Evolutionary conservation across 805 yeast species (phyloP), one percentile per base, ranked within the genome.

Genomic region (Candida piceae): DNA sequence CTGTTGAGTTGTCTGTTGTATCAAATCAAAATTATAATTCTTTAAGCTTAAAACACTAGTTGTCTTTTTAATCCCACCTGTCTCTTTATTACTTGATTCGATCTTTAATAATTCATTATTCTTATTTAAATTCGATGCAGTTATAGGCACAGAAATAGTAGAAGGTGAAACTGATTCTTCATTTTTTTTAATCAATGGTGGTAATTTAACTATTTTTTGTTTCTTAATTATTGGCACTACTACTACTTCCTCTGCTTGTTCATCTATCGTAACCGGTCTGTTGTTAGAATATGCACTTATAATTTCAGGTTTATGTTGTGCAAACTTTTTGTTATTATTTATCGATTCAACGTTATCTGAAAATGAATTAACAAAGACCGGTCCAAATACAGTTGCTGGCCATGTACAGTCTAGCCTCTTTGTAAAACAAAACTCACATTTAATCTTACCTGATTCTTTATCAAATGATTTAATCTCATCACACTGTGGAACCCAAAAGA

Each of bases 351-450:
- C 37, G 27, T 40, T 40, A 9, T 40, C 35, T 8, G 33, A 11
- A 4, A 40, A 40, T 1, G 40, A 13, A 26, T 40, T 40, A 9
- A 40, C 35, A 17, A 40, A 40, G 1, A 40, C 38, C 1, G 43
- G 40, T 2, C 43, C 43, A 30, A 40, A 40, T 4, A 29, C 33
- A 1, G 39, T 29, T 7, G 43, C 43, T 9, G 43, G 43, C 43
- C 43, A 40, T 7, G 29, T 26, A 20, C 43, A 40, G 4, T 40
- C 40, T 13, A 29, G 16, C 6, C 30, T 29, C 26, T 40, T 36
- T 10, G 10, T 13, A n/a, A 17, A 18, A 19, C 46, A 42, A 16
- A 34, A 39, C 12, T 24, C 23, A 16, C 46, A 42, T 31, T 39
- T 38, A 15, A 39, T n/a, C 13, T 30, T 35, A 10, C 31, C 40